Base-by-base conservation (phyloP, 768 basidiomycete species). In the Lactifluus subvellereus region DNA sequence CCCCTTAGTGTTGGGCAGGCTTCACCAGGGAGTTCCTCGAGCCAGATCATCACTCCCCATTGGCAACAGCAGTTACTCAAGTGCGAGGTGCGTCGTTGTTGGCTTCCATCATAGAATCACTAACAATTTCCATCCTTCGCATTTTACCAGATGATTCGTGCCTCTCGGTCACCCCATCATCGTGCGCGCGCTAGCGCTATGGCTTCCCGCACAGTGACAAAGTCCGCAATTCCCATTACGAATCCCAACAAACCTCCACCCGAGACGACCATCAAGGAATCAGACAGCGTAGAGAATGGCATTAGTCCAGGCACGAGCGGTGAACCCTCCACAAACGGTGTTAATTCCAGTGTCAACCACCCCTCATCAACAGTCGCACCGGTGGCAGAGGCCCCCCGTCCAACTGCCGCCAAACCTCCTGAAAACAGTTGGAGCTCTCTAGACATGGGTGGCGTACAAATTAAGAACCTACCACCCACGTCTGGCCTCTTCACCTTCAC, bases 31-130 rank as follows among this genome's bases (percentile, higher is more conserved):
- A 66, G 65, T 22, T 74, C 75, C 35, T 72, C 74, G 13, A 80
- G 82, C 57, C 86, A 86, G 74, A 81, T 87, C 68, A 84, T 92
- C 69, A 85, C 84, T 20, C 83, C 85, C 2, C 91, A 93, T 65
- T 97, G 94, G 94, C 92, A 95, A 72, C 87, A 94, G 71, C 94
- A 97, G 77, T 76, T 97, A 67, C 79, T 94, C 71, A 92, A 94
- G 74, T 94, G 86, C 73, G 93, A 96, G 79, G 94, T 94, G 73
- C 70, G 88, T 84, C 58, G 51, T 62, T 54, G 52, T 59, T 68
- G 67, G 66, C 68, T 68, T 70, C 69, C 66, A 47, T 64, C 48
- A 18, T 54, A 43, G 62, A 60, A 60, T 64, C 42, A 40, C 42
- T 22, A 58, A 22, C 33, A 40, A 40, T 40, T 40, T 40, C 40